phyloP scores from a whole-genome alignment of 2,329 filamentous ascomycete species.

The Arthrobotrys entomopaga region DNA sequence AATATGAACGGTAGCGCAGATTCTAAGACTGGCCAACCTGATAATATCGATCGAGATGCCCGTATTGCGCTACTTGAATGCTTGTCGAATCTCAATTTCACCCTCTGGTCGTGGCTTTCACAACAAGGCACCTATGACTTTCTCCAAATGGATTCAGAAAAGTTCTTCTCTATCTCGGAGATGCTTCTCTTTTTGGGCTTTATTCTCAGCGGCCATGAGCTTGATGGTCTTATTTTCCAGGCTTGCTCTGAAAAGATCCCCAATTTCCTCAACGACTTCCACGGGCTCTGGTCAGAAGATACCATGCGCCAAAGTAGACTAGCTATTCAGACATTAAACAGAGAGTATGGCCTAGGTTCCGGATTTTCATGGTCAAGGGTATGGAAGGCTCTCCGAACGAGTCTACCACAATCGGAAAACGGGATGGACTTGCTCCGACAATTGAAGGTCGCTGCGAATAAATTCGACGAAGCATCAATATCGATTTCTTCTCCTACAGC shows the following conservation, averaged over 20 bases:
- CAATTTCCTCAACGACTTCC: conserved; percentile 14
- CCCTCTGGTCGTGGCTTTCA: conserved; percentile 44
- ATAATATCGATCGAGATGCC: conserved; percentile 31
- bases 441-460: conserved; percentile 27
- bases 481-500: conserved; percentile 23
- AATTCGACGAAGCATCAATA: conserved; percentile 34
- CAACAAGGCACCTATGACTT: background rate
- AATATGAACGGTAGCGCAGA: background rate
- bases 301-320: conserved; percentile 25
- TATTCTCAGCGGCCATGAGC: conserved; percentile 10
- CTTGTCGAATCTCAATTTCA: conserved; percentile 35
- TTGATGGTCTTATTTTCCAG: conserved; percentile 45
- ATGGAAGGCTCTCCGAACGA: conserved; percentile 34
- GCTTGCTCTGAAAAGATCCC: conserved; percentile 45
- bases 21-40: conserved; percentile 19
- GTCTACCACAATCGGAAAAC: conserved; percentile 43
- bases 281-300: conserved; percentile 18
- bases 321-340: conserved; percentile 26
- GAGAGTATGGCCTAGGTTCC: conserved; percentile 42
- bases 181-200: conserved; percentile 34
- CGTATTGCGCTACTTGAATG: conserved; percentile 33
- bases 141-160: background rate
- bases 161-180: conserved; percentile 26
- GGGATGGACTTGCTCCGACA: conserved; percentile 31
- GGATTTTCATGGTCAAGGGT: conserved; percentile 49